Evolutionary conservation across 306 rosid genomes (phyloP), one percentile per base, ranked within the genome.

Genomic region (Glycine latifolia): DNA sequence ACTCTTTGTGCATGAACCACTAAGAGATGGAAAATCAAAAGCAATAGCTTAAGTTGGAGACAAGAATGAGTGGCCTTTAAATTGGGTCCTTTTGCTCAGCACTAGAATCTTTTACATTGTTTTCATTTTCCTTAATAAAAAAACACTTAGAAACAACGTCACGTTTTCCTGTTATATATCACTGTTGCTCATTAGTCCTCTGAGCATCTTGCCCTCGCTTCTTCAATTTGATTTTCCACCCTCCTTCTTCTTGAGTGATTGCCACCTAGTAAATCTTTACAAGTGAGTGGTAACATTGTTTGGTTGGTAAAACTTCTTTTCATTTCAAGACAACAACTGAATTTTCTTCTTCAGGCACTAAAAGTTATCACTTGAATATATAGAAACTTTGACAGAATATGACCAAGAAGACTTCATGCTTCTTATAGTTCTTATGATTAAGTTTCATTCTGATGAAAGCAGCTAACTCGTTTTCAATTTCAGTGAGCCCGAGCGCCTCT

Each of bases 401-500:
- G 47, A 44, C 67, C 47, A 67, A 67, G 20, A 54, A n/a, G 11
- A 82, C 35, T 49, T 47, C n/a, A 63, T 39, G 67, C 49, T 47
- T 65, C 33, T 59, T 67, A 10, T 67, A 16, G 61, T 43, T 72
- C 54, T 72, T 49, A 15, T 55, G 65, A 41, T 52, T 46, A 67
- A 66, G 60, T 4, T 56, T 52, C 62, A 76, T 74, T 78, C 46
- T 66, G 78, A 78, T 80, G 75, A 35, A 69, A 69, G 9, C 62
- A 50, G 39, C 62, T 75, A 39, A 87, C 39, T 66, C 16, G 2
- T 62, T 67, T 81, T 84, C 62, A 75, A 75, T 87, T 69, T 39
- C 83, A 91, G 97, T 91, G 97, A 91, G 89, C 75, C 84, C 91
- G 35, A 86, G 83, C 60, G 78, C 71, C 35, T 61, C 86, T 9